These are phyloP conservation scores for Begonia loranthoides DNA, from an alignment of 306 rosid genomes.

Conservation along the genomic window DNA sequence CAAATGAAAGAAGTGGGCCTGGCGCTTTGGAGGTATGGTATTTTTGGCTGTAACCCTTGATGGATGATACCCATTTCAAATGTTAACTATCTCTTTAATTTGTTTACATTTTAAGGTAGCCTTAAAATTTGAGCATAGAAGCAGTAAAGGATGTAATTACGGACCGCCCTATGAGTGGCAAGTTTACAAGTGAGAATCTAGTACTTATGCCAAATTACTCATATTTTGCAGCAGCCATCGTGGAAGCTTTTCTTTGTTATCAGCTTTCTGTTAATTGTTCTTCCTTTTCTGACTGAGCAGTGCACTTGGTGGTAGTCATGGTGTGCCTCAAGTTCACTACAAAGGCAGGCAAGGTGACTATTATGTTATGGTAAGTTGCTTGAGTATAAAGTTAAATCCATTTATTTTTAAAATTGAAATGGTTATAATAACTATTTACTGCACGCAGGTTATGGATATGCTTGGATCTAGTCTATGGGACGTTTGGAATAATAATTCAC, in stretches of 20 bases:
- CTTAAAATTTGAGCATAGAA: constrained; percentile 66
- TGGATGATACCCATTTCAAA: not conserved
- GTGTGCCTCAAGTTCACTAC: constrained; percentile 26
- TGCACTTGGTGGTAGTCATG: constrained; percentile 31
- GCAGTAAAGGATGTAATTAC: constrained; percentile 67
- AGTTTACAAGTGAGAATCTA: constrained; percentile 19
- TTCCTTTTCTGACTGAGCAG: constrained; percentile 6
- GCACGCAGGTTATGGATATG: constrained; percentile 28
- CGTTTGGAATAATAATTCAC: constrained; percentile 28
- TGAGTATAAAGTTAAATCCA: not conserved
- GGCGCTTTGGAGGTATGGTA: constrained; percentile 55
- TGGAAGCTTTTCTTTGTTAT: not conserved
- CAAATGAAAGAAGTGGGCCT: constrained; percentile 49
- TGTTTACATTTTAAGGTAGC: constrained; percentile 45
- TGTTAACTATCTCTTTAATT: no score
- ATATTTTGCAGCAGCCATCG: no score
- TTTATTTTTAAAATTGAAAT: no score
- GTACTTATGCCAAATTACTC: no score
- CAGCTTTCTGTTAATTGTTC: not conserved
- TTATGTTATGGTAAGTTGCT: constrained; percentile 23
- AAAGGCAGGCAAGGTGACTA: constrained; percentile 32
- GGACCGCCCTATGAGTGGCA: constrained; percentile 86
- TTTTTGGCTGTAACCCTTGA: not conserved
- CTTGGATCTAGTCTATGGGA: constrained; percentile 34
- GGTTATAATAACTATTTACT: no score